Base-by-base conservation (phyloP, 768 basidiomycete species). In the Lentinula detonsa region DNA sequence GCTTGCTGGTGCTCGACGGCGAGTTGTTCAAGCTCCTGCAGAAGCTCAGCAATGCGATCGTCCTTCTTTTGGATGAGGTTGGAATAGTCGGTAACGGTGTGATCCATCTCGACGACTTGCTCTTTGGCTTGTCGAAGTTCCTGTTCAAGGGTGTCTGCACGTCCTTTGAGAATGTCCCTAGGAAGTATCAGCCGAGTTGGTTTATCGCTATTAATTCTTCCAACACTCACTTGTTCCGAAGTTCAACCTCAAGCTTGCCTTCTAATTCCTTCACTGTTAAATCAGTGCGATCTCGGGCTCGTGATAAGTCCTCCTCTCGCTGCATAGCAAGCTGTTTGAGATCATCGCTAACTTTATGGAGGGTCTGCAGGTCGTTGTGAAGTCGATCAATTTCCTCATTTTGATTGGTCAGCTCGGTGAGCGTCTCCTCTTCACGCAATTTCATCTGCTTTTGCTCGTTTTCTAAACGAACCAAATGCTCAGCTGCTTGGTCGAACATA, bases 381-480 rank as follows among this genome's bases (percentile, higher is more conserved):
- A 92, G 72, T 5, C 74, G 75, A 13, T 86, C 82, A 57, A 88
- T 80, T 51, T 85, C 83, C 31, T 80, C 76, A 35, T 87, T 82
- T 21, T 87, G 80, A 57, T 77, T 76, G 55, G 77, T 75, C 8
- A 91, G 73, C 57, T 87, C 81, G 28, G 80, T 82, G 5, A 75
- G 67, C 4, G 94, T 76, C 59, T 88, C 88, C 0, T 69, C 71
- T 70, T 98, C 94, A 55, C 85, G 77, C 35, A 71, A 70, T 34
- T 73, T 74, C 87, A 88, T 90, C 15, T 81, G 80, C 60, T 85
- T 81, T 68, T 90, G 85, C 66, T 93, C 88, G 62, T 76, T 73
- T 74, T 98, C 95, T 39, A 96, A 74, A 0, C 87, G 81, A 6
- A 91, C 87, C 31, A 95, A 82, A 69, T 95, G 93, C 64, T 93